These are phyloP conservation scores for Candolleomyces aberdarensis DNA, from an alignment of 768 basidiomycete genomes.

Conservation along the genomic window DNA sequence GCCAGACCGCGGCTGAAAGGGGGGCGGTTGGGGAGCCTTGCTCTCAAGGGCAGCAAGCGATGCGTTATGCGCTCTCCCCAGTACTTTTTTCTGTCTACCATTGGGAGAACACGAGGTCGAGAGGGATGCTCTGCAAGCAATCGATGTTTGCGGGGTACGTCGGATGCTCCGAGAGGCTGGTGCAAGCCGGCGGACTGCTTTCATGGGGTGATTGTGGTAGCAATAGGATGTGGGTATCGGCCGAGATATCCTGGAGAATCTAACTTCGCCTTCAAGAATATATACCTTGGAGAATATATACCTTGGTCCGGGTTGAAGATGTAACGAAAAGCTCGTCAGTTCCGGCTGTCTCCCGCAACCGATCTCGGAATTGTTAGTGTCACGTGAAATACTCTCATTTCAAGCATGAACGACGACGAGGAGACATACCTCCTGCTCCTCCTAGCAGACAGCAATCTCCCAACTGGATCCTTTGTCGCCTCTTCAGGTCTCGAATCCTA, in stretches of 20 bases:
- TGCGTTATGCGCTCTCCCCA: neutral
- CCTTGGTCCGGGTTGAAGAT: no score
- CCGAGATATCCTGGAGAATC: neutral
- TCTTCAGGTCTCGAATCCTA: conserved; percentile 93
- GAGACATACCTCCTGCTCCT: conserved; percentile 75
- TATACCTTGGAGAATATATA: no score
- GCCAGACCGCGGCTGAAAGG: neutral
- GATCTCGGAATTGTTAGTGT: neutral
- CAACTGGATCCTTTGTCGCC: conserved; percentile 95
- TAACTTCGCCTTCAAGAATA: no score
- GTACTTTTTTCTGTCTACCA: neutral
- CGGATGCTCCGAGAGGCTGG: conserved; percentile 11
- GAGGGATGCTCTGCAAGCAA: conserved; percentile 1
- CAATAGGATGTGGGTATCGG: neutral
- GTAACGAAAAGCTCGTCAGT: no score
- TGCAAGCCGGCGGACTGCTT: conserved; percentile 26
- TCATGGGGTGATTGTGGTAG: conserved; percentile 21
- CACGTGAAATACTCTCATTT: neutral
- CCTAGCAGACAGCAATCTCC: conserved; percentile 89
- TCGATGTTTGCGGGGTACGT: neutral
- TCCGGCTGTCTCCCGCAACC: no score
- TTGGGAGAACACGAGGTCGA: neutral
- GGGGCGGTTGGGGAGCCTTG: neutral
- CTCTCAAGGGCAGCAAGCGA: neutral
- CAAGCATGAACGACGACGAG: conserved; percentile 33